These are phyloP conservation scores for Aphanomyces euteiches DNA, from an alignment of 352 stramenopile genomes.

Conservation along the genomic window DNA sequence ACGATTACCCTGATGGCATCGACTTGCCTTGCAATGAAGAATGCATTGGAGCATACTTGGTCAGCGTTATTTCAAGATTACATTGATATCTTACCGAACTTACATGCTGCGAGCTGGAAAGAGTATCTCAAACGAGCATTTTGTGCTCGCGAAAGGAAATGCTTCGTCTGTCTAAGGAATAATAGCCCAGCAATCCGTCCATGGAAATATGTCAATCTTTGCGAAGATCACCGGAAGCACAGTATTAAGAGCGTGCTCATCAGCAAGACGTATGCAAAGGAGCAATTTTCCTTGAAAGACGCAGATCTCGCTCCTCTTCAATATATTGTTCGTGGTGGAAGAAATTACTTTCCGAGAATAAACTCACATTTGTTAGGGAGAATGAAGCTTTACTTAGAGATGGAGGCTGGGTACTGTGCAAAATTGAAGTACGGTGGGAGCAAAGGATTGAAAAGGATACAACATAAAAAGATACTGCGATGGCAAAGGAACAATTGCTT, in stretches of 20 bases:
- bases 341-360: not conserved
- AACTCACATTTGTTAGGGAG: conserved; percentile 9
- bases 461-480: conserved; percentile 24
- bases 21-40: conserved; percentile 12
- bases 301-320: conserved; percentile 23
- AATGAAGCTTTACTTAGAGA: conserved; percentile 26
- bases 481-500: conserved; percentile 9
- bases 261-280: conserved; percentile 28
- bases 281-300: conserved; percentile 28
- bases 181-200: conserved; percentile 24
- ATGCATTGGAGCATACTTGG: not conserved
- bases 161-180: conserved; percentile 22
- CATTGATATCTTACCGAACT: conserved; percentile 8
- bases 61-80: conserved; percentile 5
- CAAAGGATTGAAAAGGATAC: conserved; percentile 21
- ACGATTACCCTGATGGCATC: conserved; percentile 3
- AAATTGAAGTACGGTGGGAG: conserved; percentile 10
- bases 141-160: conserved; percentile 19
- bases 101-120: conserved; percentile 14
- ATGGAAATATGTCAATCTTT: conserved; percentile 26
- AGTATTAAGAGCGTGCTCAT: conserved; percentile 27
- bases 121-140: conserved; percentile 30
- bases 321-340: conserved; percentile 24
- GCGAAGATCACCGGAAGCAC: conserved; percentile 28
- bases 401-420: conserved; percentile 20